These are phyloP conservation scores for Lathyrus sativus DNA, from an alignment of 306 rosid genomes.

Conservation along the genomic window DNA sequence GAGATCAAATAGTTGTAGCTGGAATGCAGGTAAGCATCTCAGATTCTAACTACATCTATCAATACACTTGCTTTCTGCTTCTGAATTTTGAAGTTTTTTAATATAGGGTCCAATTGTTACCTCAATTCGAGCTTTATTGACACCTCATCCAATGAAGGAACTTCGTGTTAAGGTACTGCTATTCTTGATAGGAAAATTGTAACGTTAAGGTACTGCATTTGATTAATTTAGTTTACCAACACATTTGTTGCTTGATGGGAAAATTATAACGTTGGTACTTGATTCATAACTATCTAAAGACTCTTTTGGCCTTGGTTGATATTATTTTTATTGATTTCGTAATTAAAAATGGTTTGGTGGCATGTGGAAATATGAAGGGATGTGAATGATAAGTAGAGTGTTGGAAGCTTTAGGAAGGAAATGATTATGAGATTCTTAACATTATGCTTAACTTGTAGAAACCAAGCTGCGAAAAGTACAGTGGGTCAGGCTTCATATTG, in stretches of 20 bases:
- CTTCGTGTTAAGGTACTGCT: conserved; percentile 84
- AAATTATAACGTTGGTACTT: not conserved
- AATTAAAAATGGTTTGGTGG: not conserved
- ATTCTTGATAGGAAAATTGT: not conserved
- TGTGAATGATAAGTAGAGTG: not conserved
- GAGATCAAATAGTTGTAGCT: conserved; percentile 95
- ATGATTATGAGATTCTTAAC: conserved; percentile 14
- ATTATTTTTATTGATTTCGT: conserved; percentile 9
- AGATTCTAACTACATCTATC: conserved; percentile 20
- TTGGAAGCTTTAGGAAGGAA: conserved; percentile 9
- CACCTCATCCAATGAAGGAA: conserved; percentile 98
- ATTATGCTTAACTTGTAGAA: conserved; percentile 1
- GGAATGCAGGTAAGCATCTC: conserved; percentile 83
- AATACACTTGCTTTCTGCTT: conserved; percentile 5
- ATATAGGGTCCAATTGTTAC: conserved; percentile 87
- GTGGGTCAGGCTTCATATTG: not conserved
- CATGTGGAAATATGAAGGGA: not conserved
- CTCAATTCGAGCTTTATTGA: conserved; percentile 84
- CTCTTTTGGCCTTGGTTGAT: conserved; percentile 14
- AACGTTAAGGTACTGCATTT: not conserved
- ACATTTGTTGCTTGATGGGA: conserved; percentile 22
- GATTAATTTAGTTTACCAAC: not conserved
- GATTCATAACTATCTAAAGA: not conserved
- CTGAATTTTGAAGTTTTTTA: conserved; percentile 29
- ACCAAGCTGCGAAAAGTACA: not conserved